phyloP scores from a whole-genome alignment of 2,329 filamentous ascomycete genomes.

The Claviceps quebecensis region DNA sequence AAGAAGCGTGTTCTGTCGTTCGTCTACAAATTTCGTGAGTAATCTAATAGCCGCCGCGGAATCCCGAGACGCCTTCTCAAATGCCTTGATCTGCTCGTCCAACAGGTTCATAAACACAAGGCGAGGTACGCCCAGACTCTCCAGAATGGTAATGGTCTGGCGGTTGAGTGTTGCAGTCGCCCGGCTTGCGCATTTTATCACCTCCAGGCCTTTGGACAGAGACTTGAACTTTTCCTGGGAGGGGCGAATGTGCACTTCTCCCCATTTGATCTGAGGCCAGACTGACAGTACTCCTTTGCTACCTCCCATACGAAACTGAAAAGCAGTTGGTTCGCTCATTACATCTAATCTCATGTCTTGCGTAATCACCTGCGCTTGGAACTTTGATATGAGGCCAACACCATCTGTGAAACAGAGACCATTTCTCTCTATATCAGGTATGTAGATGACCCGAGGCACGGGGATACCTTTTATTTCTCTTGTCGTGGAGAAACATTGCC shows the following conservation, averaged over 20 bases:
- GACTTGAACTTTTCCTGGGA: slow-evolving; percentile 83
- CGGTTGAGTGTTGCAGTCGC: slow-evolving; percentile 73
- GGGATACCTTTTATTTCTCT: slow-evolving; percentile 53
- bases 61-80: slow-evolving; percentile 56
- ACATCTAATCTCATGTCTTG: slow-evolving; percentile 51
- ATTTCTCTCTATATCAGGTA: slow-evolving; percentile 57
- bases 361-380: slow-evolving; percentile 60
- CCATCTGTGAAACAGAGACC: slow-evolving; percentile 75
- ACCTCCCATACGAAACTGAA: slow-evolving; percentile 84
- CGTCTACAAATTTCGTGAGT: slow-evolving; percentile 65
- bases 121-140: slow-evolving; percentile 57
- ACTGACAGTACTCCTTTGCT: slow-evolving; percentile 79
- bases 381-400: slow-evolving; percentile 77
- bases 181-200: slow-evolving; percentile 67
- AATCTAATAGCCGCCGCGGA: slow-evolving; percentile 50
- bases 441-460: slow-evolving; percentile 43
- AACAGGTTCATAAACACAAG: slow-evolving; percentile 55
- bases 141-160: slow-evolving; percentile 79
- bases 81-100: slow-evolving; percentile 48
- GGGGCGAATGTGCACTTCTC: slow-evolving; percentile 62
- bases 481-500: slow-evolving; percentile 94
- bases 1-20: slow-evolving; percentile 63
- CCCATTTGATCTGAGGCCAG: slow-evolving; percentile 52
- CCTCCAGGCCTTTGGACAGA: slow-evolving; percentile 59
- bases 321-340: slow-evolving; percentile 57